Evolutionary conservation across 2,329 filamentous ascomycete genomes (phyloP).

Genomic region (Penicillium oxalicum): DNA sequence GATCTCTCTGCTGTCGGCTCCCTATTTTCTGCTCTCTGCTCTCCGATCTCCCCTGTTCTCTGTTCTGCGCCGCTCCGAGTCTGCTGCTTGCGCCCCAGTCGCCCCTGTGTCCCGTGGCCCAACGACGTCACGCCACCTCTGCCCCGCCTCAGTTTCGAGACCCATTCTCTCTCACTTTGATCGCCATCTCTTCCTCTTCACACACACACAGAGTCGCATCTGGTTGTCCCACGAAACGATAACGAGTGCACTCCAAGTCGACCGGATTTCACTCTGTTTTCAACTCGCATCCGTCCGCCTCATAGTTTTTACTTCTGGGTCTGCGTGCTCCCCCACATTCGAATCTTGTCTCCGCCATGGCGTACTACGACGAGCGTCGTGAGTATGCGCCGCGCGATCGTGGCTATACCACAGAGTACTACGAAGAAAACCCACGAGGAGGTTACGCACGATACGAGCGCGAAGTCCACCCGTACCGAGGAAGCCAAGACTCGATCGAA

Average conservation of each 20-base stretch:
- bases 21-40: background rate
- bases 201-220: background rate
- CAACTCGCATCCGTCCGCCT: background rate
- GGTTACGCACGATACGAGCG: conserved; percentile 14
- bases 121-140: conserved; percentile 25
- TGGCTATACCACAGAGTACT: conserved; percentile 27
- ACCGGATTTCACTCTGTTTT: conserved; percentile 4
- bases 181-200: conserved; percentile 7
- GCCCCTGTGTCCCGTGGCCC: background rate
- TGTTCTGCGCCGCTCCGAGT: background rate
- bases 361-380: conserved; percentile 34
- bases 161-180: conserved; percentile 7
- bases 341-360: conserved; percentile 20
- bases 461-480: conserved; percentile 44
- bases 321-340: conserved; percentile 1
- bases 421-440: conserved; percentile 17
- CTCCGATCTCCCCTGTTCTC: background rate
- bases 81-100: background rate
- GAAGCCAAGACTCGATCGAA: conserved; percentile 69
- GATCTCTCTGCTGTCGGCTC: background rate
- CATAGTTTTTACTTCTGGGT: background rate
- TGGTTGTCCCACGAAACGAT: conserved; percentile 12
- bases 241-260: conserved; percentile 10
- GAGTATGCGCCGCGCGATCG: conserved; percentile 28
- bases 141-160: conserved; percentile 4